Conservation (phyloP, 495 filamentous ascomycete species). For the Lophiostoma macrostomum region DNA sequence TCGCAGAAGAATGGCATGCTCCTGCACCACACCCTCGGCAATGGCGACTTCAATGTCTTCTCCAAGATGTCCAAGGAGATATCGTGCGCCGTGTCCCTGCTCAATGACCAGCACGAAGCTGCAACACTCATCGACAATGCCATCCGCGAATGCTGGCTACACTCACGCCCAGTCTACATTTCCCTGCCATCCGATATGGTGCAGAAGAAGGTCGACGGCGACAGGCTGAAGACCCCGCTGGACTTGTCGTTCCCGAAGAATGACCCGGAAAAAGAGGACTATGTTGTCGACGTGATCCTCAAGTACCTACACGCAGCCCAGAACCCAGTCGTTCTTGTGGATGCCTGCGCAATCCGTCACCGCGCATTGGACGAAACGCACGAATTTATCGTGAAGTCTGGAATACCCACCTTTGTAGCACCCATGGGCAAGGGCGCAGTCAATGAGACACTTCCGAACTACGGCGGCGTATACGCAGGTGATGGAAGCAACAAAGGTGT, state of each 20-base stretch:
- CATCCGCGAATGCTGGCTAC: constrained; percentile 72
- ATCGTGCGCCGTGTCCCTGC: constrained; percentile 63
- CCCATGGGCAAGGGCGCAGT: constrained; percentile 92
- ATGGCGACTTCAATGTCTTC: constrained; percentile 87
- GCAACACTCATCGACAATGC: constrained; percentile 75
- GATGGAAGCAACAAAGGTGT: constrained; percentile 71
- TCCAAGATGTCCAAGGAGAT: constrained; percentile 70
- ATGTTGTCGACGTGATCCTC: constrained; percentile 76
- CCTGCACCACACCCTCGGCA: constrained; percentile 92
- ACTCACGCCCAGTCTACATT: constrained; percentile 62
- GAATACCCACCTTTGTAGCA: constrained; percentile 78
- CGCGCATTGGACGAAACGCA: constrained; percentile 67
- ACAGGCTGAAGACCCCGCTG: constrained; percentile 64
- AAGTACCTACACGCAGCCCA: constrained; percentile 74
- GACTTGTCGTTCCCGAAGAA: constrained; percentile 64
- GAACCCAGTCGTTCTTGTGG: constrained; percentile 77
- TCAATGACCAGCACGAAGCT: constrained; percentile 67
- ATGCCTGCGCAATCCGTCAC: constrained; percentile 88
- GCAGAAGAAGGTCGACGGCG: constrained; percentile 71
- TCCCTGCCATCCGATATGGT: constrained; percentile 84
- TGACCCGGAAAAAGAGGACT: constrained; percentile 71
- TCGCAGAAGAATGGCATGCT: constrained; percentile 61
- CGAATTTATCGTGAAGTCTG: constrained; percentile 70
- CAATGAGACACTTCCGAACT: constrained; percentile 70
- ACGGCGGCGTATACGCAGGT: constrained; percentile 85